phyloP scores from a whole-genome alignment of 306 rosid genomes.

The Fragaria iinumae region DNA sequence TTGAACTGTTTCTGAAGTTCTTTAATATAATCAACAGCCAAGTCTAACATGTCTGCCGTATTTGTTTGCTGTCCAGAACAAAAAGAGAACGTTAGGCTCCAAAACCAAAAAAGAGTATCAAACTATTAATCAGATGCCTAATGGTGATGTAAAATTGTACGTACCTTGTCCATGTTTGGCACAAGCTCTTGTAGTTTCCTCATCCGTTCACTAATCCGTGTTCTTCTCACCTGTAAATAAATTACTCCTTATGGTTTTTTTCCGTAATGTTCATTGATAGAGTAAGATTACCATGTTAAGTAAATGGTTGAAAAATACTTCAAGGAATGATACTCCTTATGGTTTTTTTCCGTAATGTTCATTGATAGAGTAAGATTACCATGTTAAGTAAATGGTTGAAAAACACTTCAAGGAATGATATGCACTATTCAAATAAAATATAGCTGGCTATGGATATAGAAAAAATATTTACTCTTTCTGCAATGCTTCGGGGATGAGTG shows the following conservation, averaged over 20 bases:
- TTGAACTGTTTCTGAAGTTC: constrained; percentile 88
- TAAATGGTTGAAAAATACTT: neutral
- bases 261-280: neutral
- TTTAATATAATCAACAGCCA: constrained; percentile 87
- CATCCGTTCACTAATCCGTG: constrained; percentile 92
- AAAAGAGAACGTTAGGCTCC: constrained; percentile 20
- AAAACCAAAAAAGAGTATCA: neutral
- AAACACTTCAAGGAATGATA: neutral
- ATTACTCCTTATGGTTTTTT: constrained; percentile 1
- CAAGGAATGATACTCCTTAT: neutral
- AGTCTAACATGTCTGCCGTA: constrained; percentile 98
- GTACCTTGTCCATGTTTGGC: constrained; percentile 97
- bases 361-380: neutral
- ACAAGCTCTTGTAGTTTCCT: constrained; percentile 93
- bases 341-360: constrained; percentile 5
- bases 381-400: neutral
- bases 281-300: neutral
- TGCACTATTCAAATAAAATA: neutral
- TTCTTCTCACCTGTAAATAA: constrained; percentile 71
- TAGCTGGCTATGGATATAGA: neutral
- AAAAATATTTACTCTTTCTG: constrained; percentile 69
- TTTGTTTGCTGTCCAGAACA: constrained; percentile 76
- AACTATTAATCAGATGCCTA: neutral
- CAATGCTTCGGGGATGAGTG: constrained; percentile 98
- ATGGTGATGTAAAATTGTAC: constrained; percentile 30